Evolutionary conservation across 2,329 filamentous ascomycete species (phyloP).

Genomic region (Gyromitra esculenta): DNA sequence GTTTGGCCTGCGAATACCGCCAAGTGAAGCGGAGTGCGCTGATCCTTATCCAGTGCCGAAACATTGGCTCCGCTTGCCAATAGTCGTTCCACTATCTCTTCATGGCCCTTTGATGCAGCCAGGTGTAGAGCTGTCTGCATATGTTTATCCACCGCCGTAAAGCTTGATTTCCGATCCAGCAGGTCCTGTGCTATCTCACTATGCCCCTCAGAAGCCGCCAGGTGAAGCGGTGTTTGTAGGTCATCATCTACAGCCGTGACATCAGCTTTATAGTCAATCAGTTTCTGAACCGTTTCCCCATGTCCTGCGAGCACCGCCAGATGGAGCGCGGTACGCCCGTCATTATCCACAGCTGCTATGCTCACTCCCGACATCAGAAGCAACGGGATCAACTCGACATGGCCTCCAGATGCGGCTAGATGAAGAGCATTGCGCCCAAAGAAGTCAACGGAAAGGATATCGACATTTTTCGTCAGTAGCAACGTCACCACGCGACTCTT

Average conservation of each 20-base stretch:
- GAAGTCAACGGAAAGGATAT: background rate
- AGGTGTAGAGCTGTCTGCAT: no score
- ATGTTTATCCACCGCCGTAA: no score
- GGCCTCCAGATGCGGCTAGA: background rate
- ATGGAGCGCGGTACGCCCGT: background rate
- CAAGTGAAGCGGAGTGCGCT: background rate
- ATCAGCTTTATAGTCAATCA: conserved; percentile 12
- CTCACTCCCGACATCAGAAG: background rate
- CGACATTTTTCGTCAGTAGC: background rate
- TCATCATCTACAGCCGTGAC: background rate
- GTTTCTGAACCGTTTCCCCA: background rate
- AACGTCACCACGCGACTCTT: background rate
- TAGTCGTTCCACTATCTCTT: background rate
- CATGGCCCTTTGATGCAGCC: background rate
- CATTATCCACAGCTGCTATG: background rate
- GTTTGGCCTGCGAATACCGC: background rate
- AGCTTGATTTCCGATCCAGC: background rate
- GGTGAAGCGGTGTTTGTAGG: conserved; percentile 8
- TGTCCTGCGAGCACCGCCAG: conserved; percentile 32
- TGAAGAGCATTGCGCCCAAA: background rate
- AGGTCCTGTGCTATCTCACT: background rate
- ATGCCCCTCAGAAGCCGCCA: conserved; percentile 3
- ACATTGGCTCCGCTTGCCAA: background rate
- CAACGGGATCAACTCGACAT: background rate
- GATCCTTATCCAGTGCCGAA: background rate